Evolutionary conservation across 2,329 filamentous ascomycete species (phyloP).

Genomic region (Coniochaeta sp.): DNA sequence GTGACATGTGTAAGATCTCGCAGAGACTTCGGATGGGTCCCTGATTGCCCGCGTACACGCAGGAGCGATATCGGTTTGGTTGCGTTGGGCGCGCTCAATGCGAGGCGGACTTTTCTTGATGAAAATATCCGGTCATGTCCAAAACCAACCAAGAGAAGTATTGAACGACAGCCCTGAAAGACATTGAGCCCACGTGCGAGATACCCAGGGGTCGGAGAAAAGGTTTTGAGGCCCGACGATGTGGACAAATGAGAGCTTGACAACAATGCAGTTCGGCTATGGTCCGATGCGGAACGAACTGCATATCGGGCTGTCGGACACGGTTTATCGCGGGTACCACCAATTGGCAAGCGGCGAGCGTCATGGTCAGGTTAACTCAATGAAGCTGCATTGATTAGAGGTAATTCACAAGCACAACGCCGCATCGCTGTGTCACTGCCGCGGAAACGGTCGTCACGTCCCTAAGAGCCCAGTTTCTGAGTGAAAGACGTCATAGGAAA

Average conservation of each 20-base stretch:
- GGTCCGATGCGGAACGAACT: constrained; percentile 10
- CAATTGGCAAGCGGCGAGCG: not conserved
- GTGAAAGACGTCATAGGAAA: not conserved
- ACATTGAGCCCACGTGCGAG: constrained; percentile 9
- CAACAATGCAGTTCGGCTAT: constrained; percentile 17
- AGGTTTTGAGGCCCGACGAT: constrained; percentile 8
- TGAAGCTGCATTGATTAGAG: not conserved
- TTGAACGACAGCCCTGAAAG: constrained; percentile 4
- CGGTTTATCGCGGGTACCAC: not conserved
- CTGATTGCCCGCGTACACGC: not conserved
- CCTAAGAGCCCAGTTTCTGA: not conserved
- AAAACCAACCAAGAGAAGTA: constrained; percentile 4
- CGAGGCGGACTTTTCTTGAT: not conserved
- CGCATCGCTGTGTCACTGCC: not conserved
- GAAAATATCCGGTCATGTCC: not conserved
- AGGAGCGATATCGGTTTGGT: not conserved
- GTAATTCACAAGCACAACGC: not conserved
- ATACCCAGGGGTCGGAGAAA: constrained; percentile 1
- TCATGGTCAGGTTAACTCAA: not conserved
- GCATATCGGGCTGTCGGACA: constrained; percentile 5
- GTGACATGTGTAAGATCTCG: not conserved
- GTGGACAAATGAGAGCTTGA: constrained; percentile 17
- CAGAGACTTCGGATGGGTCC: not conserved
- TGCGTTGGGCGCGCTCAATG: not conserved
- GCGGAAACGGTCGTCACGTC: not conserved